Conservation (phyloP, 768 basidiomycete species). For the Tricholoma saponaceum region DNA sequence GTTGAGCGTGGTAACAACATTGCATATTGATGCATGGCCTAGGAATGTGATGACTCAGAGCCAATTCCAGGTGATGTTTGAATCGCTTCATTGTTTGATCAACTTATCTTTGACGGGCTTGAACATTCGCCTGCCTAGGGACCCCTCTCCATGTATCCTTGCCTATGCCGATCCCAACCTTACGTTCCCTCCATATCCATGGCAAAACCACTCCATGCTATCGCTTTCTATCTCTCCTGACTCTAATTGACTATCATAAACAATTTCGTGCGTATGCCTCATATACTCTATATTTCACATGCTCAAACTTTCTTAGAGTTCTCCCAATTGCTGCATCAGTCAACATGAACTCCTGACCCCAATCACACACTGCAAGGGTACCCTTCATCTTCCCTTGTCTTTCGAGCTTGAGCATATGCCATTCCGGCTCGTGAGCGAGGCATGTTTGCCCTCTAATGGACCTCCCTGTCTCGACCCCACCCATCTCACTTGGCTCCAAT, state of each 20-base stretch:
- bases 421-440: constrained; percentile 41
- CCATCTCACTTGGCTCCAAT: no score
- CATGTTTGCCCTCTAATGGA: constrained; percentile 31
- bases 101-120: constrained; percentile 41
- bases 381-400: constrained; percentile 41
- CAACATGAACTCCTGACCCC: constrained; percentile 51
- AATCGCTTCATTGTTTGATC: constrained; percentile 28
- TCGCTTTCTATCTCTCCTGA: constrained; percentile 31
- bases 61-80: constrained; percentile 32
- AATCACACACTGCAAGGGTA: constrained; percentile 43
- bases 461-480: no score
- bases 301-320: constrained; percentile 30
- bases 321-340: constrained; percentile 49
- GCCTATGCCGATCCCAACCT: constrained; percentile 28
- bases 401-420: constrained; percentile 53
- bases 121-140: constrained; percentile 29
- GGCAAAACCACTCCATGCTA: constrained; percentile 29
- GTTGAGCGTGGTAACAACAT: constrained; percentile 35
- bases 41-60: constrained; percentile 29
- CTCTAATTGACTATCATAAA: constrained; percentile 45
- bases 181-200: constrained; percentile 37
- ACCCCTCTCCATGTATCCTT: constrained; percentile 22
- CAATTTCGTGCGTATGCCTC: constrained; percentile 34
- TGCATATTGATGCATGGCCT: constrained; percentile 42
- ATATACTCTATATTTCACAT: background rate